Evolutionary conservation across 2,329 filamentous ascomycete genomes (phyloP).

Genomic region (Stemphylium beticola): DNA sequence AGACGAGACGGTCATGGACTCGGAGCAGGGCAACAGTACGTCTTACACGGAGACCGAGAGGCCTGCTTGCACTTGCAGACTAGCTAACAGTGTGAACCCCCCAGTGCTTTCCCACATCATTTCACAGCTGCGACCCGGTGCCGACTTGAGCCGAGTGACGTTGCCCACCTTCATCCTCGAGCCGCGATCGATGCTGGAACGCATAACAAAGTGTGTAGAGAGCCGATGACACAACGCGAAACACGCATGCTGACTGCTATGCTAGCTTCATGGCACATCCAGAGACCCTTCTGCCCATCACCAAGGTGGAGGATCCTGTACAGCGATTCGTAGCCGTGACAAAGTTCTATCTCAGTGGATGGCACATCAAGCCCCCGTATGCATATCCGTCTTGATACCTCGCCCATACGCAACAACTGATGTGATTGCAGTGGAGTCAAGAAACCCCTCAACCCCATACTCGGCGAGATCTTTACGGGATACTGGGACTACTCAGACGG

Average conservation of each 20-base stretch:
- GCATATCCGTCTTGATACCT: slow-evolving; percentile 44
- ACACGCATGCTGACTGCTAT: slow-evolving; percentile 22
- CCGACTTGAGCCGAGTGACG: slow-evolving; percentile 91
- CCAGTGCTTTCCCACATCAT: slow-evolving; percentile 96
- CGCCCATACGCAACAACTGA: slow-evolving; percentile 31
- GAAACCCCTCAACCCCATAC: slow-evolving; percentile 94
- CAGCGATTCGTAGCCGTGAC: slow-evolving; percentile 92
- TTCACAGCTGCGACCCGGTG: slow-evolving; percentile 91
- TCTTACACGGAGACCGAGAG: slow-evolving; percentile 4
- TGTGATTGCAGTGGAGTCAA: slow-evolving; percentile 78
- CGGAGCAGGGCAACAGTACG: slow-evolving; percentile 92
- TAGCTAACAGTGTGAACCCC: slow-evolving; percentile 20
- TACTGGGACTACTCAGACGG: slow-evolving; percentile 92
- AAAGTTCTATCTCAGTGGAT: slow-evolving; percentile 97
- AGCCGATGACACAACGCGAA: too few relatives aligned
- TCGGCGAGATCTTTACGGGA: slow-evolving; percentile 92
- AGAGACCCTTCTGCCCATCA: slow-evolving; percentile 89
- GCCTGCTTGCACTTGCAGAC: background rate
- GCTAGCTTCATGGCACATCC: slow-evolving; percentile 98
- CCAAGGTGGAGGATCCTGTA: slow-evolving; percentile 84
- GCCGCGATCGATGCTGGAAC: slow-evolving; percentile 95
- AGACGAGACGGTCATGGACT: slow-evolving; percentile 83
- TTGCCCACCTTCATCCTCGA: slow-evolving; percentile 98
- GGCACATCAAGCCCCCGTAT: slow-evolving; percentile 97
- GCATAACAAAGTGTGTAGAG: slow-evolving; percentile 89